These are phyloP conservation scores for Musa balbisiana DNA, from an alignment of 202 grass and related monocot genomes.

Conservation along the genomic window DNA sequence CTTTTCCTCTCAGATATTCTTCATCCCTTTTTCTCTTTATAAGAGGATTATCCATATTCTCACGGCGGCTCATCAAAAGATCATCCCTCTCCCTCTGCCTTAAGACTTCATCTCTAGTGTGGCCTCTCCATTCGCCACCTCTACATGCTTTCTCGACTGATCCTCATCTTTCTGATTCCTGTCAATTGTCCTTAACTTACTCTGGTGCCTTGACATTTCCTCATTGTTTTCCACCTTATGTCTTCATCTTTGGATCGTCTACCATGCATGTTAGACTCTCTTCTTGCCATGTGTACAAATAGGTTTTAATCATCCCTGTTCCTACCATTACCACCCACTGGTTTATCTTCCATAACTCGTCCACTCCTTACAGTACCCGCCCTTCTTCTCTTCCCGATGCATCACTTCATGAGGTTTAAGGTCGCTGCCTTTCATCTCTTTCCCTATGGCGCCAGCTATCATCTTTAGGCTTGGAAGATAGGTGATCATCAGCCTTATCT, in stretches of 20 bases:
- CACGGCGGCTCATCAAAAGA: slow-evolving; percentile 41
- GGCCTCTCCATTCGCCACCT: slow-evolving; percentile 67
- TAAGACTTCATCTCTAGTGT: slow-evolving; percentile 18
- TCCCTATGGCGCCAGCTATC: slow-evolving; percentile 64
- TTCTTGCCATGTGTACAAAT: slow-evolving; percentile 40
- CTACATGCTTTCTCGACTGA: slow-evolving; percentile 56
- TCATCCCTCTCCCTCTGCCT: slow-evolving; percentile 64
- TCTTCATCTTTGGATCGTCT: slow-evolving; percentile 79
- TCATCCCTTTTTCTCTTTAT: slow-evolving; percentile 84
- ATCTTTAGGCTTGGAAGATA: slow-evolving; percentile 62
- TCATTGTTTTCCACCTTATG: slow-evolving; percentile 57
- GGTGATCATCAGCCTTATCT: slow-evolving; percentile 57
- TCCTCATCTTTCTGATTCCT: slow-evolving; percentile 64
- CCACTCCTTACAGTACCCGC: slow-evolving; percentile 51
- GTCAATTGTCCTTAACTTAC: slow-evolving; percentile 50
- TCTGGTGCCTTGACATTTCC: slow-evolving; percentile 43
- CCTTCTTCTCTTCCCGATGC: slow-evolving; percentile 62
- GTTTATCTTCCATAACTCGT: slow-evolving; percentile 55
- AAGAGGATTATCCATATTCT: slow-evolving; percentile 53
- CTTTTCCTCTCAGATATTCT: slow-evolving; percentile 62
- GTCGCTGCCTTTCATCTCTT: slow-evolving; percentile 78
- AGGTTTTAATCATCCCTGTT: slow-evolving; percentile 50
- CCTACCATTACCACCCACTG: slow-evolving; percentile 32
- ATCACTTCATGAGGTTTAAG: slow-evolving; percentile 52
- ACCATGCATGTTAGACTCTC: slow-evolving; percentile 62